Base-by-base conservation (phyloP, 169 alveolate genomes). In the Plasmodium gaboni region DNA sequence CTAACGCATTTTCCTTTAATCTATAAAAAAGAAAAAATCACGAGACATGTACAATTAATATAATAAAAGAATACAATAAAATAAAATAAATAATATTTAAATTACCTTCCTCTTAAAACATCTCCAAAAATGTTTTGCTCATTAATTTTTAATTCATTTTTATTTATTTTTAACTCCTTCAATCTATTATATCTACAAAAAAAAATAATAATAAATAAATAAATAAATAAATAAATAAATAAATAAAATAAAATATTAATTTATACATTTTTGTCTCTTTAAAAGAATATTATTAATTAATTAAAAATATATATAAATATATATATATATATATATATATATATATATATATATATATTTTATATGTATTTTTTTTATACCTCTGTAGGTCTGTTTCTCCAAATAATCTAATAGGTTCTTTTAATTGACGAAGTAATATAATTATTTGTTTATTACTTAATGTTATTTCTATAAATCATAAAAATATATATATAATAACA, bases 361-460 rank as follows among this genome's bases (percentile, higher is more conserved):
- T 19, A 19, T 22, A 19, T 69, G 10, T 65, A 64, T 4, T 64
- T 13, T 13, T 19, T 19, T 65, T 69, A 38, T 88, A 94, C 91
- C 97, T 85, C 80, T 95, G 64, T 88, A 86, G 64, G 71, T 94
- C 97, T 17, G 95, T 93, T 73, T 96, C 98, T 1, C 97, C 97
- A 93, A 95, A 96, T 50, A 92, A 88, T 15, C 96, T 92, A 10
- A 94, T 88, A 7, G 98, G 97, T 44, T 94, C 94, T 15, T 94
- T 93, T 26, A 93, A 68, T 32, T 88, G 91, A 32, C 98, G 87
- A 6, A 96, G 93, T 28, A 94, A 32, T 38, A 72, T 76, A 70
- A 93, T 69, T 3, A 96, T 94, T 74, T 94, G 90, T 19, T 61
- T 80, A 48, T 80, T 80, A 59, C 85, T 80, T 80, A 80, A 50